Conservation (phyloP, 1,139 yeast genomes). For the Zygosaccharomyces sapae region DNA sequence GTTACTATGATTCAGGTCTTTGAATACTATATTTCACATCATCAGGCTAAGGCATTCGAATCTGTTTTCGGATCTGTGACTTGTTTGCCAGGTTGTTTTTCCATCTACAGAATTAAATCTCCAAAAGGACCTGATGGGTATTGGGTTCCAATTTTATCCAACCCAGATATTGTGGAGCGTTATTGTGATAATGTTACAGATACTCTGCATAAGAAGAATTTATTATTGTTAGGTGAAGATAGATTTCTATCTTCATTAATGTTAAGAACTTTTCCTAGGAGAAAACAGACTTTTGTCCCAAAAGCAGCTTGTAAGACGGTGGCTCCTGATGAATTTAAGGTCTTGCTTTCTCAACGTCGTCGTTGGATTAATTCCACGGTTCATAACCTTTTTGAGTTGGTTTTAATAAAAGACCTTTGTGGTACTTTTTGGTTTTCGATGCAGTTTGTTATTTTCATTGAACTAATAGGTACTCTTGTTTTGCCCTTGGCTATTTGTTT, state of each 20-base stretch:
- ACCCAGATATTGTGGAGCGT: slow-evolving; percentile 94
- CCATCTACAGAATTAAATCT: slow-evolving; percentile 89
- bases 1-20: slow-evolving; percentile 94
- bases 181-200: slow-evolving; percentile 86
- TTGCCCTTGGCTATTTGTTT: slow-evolving; percentile 89
- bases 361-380: slow-evolving; percentile 98
- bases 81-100: slow-evolving; percentile 96
- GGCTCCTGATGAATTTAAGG: slow-evolving; percentile 79
- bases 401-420: slow-evolving; percentile 83
- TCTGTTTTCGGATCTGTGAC: slow-evolving; percentile 96
- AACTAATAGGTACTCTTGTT: slow-evolving; percentile 84
- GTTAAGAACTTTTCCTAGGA: slow-evolving; percentile 88
- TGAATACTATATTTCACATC: slow-evolving; percentile 94
- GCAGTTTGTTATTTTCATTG: slow-evolving; percentile 90
- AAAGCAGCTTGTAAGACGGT: slow-evolving; percentile 94
- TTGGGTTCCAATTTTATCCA: slow-evolving; percentile 95
- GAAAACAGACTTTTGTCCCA: slow-evolving; percentile 89
- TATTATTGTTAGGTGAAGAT: slow-evolving; percentile 89
- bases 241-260: slow-evolving; percentile 82
- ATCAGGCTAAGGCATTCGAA: slow-evolving; percentile 94
- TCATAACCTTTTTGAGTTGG: slow-evolving; percentile 89
- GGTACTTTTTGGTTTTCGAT: slow-evolving; percentile 96
- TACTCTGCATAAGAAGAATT: slow-evolving; percentile 84
- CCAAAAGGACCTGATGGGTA: slow-evolving; percentile 88
- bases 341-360: slow-evolving; percentile 88